Evolutionary conservation across 1,284 basidiomycete genomes (phyloP), one percentile per base, ranked within the genome.

Genomic region (Rhodotorula mucilaginosa): DNA sequence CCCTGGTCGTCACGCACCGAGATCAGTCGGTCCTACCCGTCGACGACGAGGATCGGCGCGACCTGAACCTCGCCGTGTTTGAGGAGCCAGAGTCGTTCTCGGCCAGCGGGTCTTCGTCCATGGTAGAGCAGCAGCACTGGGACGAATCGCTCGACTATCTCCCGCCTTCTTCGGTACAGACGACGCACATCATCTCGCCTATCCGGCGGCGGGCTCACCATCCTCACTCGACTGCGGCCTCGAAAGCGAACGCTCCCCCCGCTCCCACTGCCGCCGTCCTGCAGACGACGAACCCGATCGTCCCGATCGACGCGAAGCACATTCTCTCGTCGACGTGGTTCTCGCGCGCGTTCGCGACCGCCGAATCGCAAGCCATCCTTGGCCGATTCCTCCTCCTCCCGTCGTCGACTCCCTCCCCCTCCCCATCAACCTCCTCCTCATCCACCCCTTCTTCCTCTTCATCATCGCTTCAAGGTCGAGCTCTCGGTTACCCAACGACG

Each of bases 221-320:
- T 8, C 7, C 34, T 49, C 51, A 23, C n/a, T 13, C 58, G 19
- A n/a, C 68, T 21, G 29, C 52, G 49, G 56, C 34, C 57, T 21
- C 69, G 74, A 34, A 34, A 21, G 34, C 52, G 44, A 34, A 51
- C 64, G 19, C 31, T 44, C 8, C 64, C 58, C 16, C 26, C 47
- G 57, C 26, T n/a, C n/a, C 65, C n/a, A 26, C 64, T 4, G 58
- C 23, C 52, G 15, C 68, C 10, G 82, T 90, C 19, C 87, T 86
- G 69, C 90, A 91, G 80, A 90, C 88, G 23, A 91, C 89, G 21
- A 91, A 91, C 79, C 89, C 89, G 0, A 84, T 88, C 60, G 79
- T 89, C 13, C 79, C 85, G 3, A 86, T 88, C 23, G 79, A 79
- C 56, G 79, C 83, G 29, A 82, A 81, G 1, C 81, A 78, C 34